Conservation (phyloP, 768 basidiomycete species). For the Saitozyma podzolica region DNA sequence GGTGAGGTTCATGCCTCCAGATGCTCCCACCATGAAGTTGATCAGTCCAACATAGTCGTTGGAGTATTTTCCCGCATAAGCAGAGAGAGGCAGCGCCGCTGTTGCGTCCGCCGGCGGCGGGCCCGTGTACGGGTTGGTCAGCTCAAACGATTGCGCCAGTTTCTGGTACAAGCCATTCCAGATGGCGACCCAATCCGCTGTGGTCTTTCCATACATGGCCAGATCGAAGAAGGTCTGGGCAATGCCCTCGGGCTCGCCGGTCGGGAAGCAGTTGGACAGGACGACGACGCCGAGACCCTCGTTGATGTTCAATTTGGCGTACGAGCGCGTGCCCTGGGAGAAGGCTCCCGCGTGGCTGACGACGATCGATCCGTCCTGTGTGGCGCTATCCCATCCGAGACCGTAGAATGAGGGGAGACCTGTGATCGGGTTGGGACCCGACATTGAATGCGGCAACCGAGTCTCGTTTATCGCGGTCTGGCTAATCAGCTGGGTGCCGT, state of each 20-base stretch:
- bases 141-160: not conserved
- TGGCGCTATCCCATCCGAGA: not conserved
- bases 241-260: not conserved
- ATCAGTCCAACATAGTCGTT: conserved; percentile 5
- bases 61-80: not conserved
- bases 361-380: not conserved
- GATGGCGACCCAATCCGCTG: not conserved
- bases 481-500: not conserved
- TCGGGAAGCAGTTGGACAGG: conserved; percentile 1
- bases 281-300: not conserved
- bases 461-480: not conserved
- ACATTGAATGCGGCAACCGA: not conserved
- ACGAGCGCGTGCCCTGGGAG: not conserved
- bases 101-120: not conserved
- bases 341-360: conserved; percentile 2
- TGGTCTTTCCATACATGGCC: not conserved
- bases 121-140: not conserved
- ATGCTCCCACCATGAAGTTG: not conserved
- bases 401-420: not conserved
- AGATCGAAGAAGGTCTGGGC: not conserved
- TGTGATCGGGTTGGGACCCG: not conserved
- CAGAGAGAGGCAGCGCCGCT: not conserved
- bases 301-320: not conserved
- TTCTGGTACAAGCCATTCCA: not conserved
- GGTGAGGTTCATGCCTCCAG: not conserved